These are phyloP conservation scores for Hanseniaspora valbyensis DNA, from an alignment of 805 yeast species.

Conservation along the genomic window DNA sequence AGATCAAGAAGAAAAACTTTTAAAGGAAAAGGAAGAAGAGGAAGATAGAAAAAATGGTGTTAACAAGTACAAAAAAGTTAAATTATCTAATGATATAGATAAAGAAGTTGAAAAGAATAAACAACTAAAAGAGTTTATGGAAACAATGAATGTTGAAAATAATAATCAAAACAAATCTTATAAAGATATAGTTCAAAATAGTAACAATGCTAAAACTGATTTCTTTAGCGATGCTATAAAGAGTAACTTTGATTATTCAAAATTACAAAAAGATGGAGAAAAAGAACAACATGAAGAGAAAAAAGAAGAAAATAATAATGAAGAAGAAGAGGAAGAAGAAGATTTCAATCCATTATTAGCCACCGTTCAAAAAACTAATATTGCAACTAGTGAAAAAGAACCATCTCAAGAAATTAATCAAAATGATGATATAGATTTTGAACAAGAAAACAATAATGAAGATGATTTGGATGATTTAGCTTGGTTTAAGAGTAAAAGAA, in stretches of 20 bases:
- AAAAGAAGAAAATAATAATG: constrained; percentile 22
- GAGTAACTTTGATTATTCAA: constrained; percentile 30
- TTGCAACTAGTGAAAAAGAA: constrained; percentile 19
- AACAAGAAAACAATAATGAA: constrained; percentile 16
- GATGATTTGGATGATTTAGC: constrained; percentile 41
- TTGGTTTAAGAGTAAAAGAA: constrained; percentile 72
- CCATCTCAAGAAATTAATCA: constrained; percentile 27
- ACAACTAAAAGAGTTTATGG: constrained; percentile 66
- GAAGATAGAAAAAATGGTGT: constrained; percentile 33
- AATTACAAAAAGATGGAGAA: constrained; percentile 1
- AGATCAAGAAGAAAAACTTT: constrained; percentile 39
- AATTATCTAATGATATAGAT: constrained; percentile 33
- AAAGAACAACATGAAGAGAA: neutral
- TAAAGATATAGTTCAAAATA: constrained; percentile 42
- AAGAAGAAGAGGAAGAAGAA: constrained; percentile 29
- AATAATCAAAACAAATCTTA: constrained; percentile 49
- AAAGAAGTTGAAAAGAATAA: constrained; percentile 54
- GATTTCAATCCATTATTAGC: constrained; percentile 32
- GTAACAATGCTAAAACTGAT: constrained; percentile 14
- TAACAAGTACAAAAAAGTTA: constrained; percentile 24
- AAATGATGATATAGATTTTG: constrained; percentile 38
- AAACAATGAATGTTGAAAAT: constrained; percentile 58
- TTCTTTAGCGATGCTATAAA: constrained; percentile 21
- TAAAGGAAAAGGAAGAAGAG: constrained; percentile 33
- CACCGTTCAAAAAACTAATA: constrained; percentile 30